A percentile compares a stretch with the other conserved stretches of the same genome.
These are phyloP conservation scores for Phytopythium kandeliae DNA, from an alignment of 352 stramenopile genomes.

Conservation along the genomic window DNA sequence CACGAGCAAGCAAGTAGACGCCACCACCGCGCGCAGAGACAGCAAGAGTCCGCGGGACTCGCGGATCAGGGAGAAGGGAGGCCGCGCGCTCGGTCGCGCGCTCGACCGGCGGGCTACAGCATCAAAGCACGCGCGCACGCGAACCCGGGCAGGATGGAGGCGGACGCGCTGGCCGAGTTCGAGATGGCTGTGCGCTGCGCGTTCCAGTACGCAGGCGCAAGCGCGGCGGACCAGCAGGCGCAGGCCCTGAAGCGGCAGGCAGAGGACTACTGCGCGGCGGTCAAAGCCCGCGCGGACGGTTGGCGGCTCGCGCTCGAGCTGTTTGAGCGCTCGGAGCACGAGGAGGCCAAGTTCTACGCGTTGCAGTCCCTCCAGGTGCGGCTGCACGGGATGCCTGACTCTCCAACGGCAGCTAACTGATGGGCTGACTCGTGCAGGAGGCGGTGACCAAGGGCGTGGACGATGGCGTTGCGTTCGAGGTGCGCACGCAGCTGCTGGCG, in stretches of 20 bases:
- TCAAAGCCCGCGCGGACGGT: constrained; percentile 44
- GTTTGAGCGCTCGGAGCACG: constrained; percentile 55
- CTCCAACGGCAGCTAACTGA: too few species aligned
- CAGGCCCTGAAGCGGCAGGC: constrained; percentile 65
- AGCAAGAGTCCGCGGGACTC: too few species aligned
- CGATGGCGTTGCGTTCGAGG: constrained; percentile 38
- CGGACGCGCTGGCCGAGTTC: constrained; percentile 35
- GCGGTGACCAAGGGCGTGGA: constrained; percentile 31
- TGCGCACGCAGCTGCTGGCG: constrained; percentile 48
- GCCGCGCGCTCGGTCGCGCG: too few species aligned
- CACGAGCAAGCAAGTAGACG: too few species aligned
- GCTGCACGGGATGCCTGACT: too few species aligned
- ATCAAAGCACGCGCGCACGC: not conserved
- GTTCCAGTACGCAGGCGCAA: constrained; percentile 75
- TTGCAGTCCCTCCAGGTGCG: constrained; percentile 57
- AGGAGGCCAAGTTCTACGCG: constrained; percentile 82
- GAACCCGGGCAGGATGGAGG: constrained; percentile 1
- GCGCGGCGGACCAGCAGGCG: constrained; percentile 32
- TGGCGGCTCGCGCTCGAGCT: constrained; percentile 66
- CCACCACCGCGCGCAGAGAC: too few species aligned
- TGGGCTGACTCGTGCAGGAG: constrained; percentile 22
- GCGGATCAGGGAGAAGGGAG: not conserved
- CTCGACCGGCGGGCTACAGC: too few species aligned
- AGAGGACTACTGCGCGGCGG: constrained; percentile 53
- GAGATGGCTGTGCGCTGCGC: constrained; percentile 72